These are phyloP conservation scores for Aspergillus ibericus DNA, from an alignment of 2,329 filamentous ascomycete species.

Conservation along the genomic window DNA sequence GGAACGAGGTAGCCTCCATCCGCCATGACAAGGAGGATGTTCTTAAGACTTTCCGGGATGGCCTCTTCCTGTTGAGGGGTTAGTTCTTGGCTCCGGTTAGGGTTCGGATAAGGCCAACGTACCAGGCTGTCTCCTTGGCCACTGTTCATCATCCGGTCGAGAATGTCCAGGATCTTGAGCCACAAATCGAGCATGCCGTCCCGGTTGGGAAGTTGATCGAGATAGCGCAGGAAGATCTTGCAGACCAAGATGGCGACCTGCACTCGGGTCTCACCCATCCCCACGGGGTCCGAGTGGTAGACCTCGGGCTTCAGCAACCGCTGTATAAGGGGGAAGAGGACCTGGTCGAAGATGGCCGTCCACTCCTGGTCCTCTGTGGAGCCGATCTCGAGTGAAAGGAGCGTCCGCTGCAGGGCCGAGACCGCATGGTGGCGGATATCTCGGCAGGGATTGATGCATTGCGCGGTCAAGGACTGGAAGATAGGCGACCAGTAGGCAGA, in stretches of 20 bases:
- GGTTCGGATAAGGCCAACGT: slow-evolving; percentile 21
- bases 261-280: slow-evolving; percentile 94
- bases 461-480: slow-evolving; percentile 80
- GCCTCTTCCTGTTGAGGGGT: slow-evolving; percentile 71
- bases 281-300: slow-evolving; percentile 83
- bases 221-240: slow-evolving; percentile 93
- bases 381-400: slow-evolving; percentile 81
- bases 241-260: slow-evolving; percentile 87
- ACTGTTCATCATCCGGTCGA: slow-evolving; percentile 95
- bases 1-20: slow-evolving; percentile 81
- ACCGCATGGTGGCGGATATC: slow-evolving; percentile 90
- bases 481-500: slow-evolving; percentile 97
- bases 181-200: slow-evolving; percentile 89
- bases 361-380: slow-evolving; percentile 85
- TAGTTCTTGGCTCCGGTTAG: neutral
- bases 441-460: slow-evolving; percentile 92
- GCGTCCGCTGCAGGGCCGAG: slow-evolving; percentile 76
- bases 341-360: slow-evolving; percentile 91
- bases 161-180: slow-evolving; percentile 87
- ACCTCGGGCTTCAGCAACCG: slow-evolving; percentile 90
- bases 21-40: slow-evolving; percentile 92
- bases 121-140: slow-evolving; percentile 87
- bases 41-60: slow-evolving; percentile 92
- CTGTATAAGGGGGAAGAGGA: slow-evolving; percentile 86
- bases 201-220: slow-evolving; percentile 80